These are phyloP conservation scores for Malus hybrid DNA, from an alignment of 331 rosid genomes.

Conservation along the genomic window DNA sequence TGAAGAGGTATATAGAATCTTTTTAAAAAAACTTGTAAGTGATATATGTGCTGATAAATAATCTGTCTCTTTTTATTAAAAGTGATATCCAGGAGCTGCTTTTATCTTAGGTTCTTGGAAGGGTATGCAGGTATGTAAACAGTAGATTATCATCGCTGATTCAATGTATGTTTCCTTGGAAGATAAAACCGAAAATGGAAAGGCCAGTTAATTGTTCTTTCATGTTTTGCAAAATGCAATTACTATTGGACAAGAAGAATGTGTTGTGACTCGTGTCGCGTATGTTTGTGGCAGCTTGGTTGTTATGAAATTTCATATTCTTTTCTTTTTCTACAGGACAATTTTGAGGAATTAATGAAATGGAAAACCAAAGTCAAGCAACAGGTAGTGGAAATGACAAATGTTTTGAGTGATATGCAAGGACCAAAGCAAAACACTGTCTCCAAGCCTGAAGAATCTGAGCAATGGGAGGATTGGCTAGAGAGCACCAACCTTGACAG, in stretches of 20 bases:
- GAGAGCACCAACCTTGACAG: slow-evolving; percentile 41
- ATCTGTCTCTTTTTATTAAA: slow-evolving; percentile 23
- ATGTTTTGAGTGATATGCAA: slow-evolving; percentile 41
- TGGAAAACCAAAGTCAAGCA: slow-evolving; percentile 74
- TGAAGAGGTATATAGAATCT: slow-evolving; percentile 56
- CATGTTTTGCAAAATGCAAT: not conserved
- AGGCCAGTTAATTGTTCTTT: not conserved
- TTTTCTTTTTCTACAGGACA: slow-evolving; percentile 45
- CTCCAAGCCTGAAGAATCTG: slow-evolving; percentile 41
- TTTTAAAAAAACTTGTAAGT: not conserved
- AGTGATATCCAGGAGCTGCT: slow-evolving; percentile 77
- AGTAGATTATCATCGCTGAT: not conserved
- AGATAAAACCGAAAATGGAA: not conserved
- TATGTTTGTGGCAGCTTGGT: not conserved
- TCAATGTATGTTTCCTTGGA: not conserved
- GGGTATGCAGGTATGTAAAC: slow-evolving; percentile 57
- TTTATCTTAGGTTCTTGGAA: slow-evolving; percentile 47
- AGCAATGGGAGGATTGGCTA: slow-evolving; percentile 77
- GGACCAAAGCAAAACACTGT: slow-evolving; percentile 33
- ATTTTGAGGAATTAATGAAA: slow-evolving; percentile 44
- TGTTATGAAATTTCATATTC: not conserved
- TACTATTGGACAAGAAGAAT: slow-evolving; percentile 1
- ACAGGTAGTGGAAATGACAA: slow-evolving; percentile 52
- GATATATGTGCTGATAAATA: not conserved
- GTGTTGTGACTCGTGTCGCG: not conserved